Conservation (phyloP, 2,329 filamentous ascomycete genomes). For the Graphium sp. region DNA sequence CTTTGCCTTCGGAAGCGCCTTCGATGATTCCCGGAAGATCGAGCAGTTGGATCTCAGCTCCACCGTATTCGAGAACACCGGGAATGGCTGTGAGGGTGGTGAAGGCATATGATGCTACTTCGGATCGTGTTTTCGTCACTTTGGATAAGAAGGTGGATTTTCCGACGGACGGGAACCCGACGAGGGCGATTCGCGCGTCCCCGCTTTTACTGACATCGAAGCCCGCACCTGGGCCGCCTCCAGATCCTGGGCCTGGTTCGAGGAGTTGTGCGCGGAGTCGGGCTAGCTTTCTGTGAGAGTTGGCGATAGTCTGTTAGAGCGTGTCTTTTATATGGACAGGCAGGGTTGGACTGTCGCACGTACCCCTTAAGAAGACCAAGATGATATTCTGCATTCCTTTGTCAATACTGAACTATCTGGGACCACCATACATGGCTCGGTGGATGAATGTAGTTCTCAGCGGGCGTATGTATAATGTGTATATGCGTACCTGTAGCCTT, state of each 20-base stretch:
- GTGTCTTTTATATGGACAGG: not conserved
- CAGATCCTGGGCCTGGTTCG: constrained; percentile 69
- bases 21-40: constrained; percentile 98
- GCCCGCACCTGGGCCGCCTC: constrained; percentile 62
- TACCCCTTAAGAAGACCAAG: constrained; percentile 94
- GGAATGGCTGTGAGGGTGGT: constrained; percentile 95
- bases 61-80: constrained; percentile 92
- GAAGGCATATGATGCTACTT: constrained; percentile 92
- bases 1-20: constrained; percentile 89
- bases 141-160: constrained; percentile 99
- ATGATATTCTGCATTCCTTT: constrained; percentile 87
- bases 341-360: constrained; percentile 13
- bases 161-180: constrained; percentile 96
- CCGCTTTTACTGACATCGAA: constrained; percentile 94
- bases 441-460: not conserved
- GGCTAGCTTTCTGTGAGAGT: constrained; percentile 63
- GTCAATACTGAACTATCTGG: constrained; percentile 2
- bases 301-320: not conserved
- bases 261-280: constrained; percentile 86
- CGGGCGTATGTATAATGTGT: not conserved
- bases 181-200: constrained; percentile 89
- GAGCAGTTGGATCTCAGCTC: constrained; percentile 93
- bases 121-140: constrained; percentile 93
- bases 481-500: constrained; percentile 78
- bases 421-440: no score